Percentiles rank a stretch among this genome's conserved stretches.
phyloP scores from a whole-genome alignment of 139 green algal species.

The Micractinium conductrix region DNA sequence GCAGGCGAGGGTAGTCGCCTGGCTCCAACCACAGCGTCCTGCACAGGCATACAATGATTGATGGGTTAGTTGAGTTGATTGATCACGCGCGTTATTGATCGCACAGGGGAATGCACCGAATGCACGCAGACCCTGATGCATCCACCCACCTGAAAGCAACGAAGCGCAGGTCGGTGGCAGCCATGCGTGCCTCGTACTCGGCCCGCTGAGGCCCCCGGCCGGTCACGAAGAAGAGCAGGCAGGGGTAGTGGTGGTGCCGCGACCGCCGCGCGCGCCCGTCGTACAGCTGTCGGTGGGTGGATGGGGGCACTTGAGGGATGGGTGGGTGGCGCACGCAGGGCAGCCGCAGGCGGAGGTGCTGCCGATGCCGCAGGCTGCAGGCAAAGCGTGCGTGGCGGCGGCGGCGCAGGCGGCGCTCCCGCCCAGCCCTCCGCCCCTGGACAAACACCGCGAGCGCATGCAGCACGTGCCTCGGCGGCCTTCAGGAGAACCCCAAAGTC shows the following conservation, averaged over 20 bases:
- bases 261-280: constrained; percentile 9
- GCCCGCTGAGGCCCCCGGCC: constrained; percentile 86
- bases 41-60: neutral
- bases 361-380: too few species aligned
- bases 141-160: constrained; percentile 78
- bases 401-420: too few species aligned
- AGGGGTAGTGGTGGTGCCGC: constrained; percentile 44
- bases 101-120: too few species aligned
- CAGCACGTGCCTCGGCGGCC: constrained; percentile 56
- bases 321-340: neutral
- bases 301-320: neutral
- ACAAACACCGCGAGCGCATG: too few species aligned
- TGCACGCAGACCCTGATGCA: too few species aligned
- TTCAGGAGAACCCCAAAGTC: constrained; percentile 95
- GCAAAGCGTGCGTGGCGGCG: too few species aligned
- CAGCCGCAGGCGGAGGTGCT: too few species aligned
- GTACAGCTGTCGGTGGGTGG: constrained; percentile 3
- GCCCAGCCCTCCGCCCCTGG: too few species aligned
- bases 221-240: constrained; percentile 63
- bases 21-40: constrained; percentile 89
- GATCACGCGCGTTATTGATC: too few species aligned
- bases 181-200: constrained; percentile 74
- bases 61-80: too few species aligned
- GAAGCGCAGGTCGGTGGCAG: constrained; percentile 64
- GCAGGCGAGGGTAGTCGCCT: constrained; percentile 90